Evolutionary conservation across 345 rosid genomes (phyloP).

Genomic region (Syzygium aromaticum): DNA sequence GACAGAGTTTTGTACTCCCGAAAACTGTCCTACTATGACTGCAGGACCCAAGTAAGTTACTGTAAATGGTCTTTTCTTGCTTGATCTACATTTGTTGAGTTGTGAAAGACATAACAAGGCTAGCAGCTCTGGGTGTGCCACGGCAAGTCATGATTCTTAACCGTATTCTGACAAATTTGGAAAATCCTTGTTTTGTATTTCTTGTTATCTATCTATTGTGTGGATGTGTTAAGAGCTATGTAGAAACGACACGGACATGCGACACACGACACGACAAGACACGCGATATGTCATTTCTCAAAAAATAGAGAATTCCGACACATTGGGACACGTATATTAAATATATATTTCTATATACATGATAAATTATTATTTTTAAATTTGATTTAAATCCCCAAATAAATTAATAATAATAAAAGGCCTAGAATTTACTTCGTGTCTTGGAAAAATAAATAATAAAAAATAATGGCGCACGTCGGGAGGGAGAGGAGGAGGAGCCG

Average conservation of each 20-base stretch:
- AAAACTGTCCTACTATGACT: constrained; percentile 95
- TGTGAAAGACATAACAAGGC: background rate
- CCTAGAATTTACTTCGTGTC: too few species aligned
- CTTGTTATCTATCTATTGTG: background rate
- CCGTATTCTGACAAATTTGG: background rate
- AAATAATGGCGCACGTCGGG: constrained; percentile 8
- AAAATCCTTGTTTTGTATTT: background rate
- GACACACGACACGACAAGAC: too few species aligned
- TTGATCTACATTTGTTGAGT: background rate
- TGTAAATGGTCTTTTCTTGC: background rate
- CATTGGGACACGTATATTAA: too few species aligned
- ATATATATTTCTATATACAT: too few species aligned
- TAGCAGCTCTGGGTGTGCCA: background rate
- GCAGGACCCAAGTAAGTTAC: constrained; percentile 94
- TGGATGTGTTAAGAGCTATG: background rate
- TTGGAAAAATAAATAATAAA: too few species aligned
- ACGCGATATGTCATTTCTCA: too few species aligned
- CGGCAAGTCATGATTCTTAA: background rate
- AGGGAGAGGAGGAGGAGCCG: constrained; percentile 30
- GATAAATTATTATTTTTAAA: too few species aligned
- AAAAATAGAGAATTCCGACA: too few species aligned
- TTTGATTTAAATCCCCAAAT: too few species aligned
- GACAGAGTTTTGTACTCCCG: constrained; percentile 94
- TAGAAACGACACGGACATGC: too few species aligned
- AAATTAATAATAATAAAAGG: too few species aligned